phyloP scores from a whole-genome alignment of 75 land plant genomes.

The Isoetes taiwanensis region DNA sequence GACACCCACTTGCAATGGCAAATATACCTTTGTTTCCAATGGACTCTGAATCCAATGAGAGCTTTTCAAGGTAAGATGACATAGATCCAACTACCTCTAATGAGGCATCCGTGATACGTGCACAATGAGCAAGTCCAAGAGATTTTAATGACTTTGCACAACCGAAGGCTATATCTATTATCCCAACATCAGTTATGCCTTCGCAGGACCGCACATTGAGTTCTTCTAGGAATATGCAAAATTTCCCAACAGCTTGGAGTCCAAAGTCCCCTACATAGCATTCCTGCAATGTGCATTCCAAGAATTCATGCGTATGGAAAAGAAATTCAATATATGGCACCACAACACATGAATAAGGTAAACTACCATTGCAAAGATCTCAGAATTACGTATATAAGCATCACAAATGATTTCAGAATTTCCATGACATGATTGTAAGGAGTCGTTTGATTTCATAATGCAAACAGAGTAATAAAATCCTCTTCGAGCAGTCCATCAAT shows the following conservation, averaged over 20 bases:
- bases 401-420: too few relatives aligned
- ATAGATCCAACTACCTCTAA: conserved; percentile 49
- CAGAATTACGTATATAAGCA: too few relatives aligned
- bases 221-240: conserved; percentile 62
- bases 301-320: too few relatives aligned
- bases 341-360: too few relatives aligned
- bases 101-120: conserved; percentile 53
- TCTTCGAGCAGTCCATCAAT: too few relatives aligned
- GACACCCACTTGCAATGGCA: conserved; percentile 59
- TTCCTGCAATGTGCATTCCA: too few relatives aligned
- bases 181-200: conserved; percentile 54
- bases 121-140: conserved; percentile 65
- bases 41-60: conserved; percentile 57
- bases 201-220: conserved; percentile 78
- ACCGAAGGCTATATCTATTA: conserved; percentile 37
- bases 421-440: too few relatives aligned
- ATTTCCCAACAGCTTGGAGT: conserved; percentile 52
- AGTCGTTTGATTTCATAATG: too few relatives aligned
- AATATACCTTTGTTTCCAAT: conserved; percentile 43
- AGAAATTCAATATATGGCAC: too few relatives aligned
- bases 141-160: conserved; percentile 57
- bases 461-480: too few relatives aligned
- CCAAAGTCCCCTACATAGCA: conserved; percentile 84
- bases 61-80: conserved; percentile 38
- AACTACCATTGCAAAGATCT: too few relatives aligned